Evolutionary conservation across 2,329 filamentous ascomycete species (phyloP).

Genomic region (Stachybotrys chlorohalonatus): DNA sequence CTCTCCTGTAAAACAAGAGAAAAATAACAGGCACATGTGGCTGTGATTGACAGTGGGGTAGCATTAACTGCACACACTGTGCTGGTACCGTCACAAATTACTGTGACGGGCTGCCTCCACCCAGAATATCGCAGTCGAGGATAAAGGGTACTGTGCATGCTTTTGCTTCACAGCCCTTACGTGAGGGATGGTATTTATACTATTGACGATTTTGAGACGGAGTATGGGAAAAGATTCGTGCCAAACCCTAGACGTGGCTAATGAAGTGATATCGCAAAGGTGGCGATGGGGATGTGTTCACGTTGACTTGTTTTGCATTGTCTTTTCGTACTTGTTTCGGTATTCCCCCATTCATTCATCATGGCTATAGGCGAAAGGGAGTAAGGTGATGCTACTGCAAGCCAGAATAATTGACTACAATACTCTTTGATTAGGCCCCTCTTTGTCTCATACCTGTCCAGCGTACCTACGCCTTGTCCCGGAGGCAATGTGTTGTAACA

Average conservation of each 20-base stretch:
- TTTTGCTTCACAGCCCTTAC: not conserved
- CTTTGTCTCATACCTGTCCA: not conserved
- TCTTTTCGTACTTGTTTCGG: not conserved
- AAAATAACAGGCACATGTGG: too few species aligned
- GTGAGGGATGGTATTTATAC: not conserved
- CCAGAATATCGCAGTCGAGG: too few species aligned
- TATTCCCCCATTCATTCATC: not conserved
- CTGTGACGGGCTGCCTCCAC: too few species aligned
- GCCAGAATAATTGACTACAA: not conserved
- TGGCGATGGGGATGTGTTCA: not conserved
- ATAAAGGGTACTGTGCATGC: not conserved
- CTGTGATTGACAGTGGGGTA: too few species aligned
- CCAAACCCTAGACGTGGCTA: not conserved
- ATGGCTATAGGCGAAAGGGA: not conserved
- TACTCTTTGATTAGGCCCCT: not conserved
- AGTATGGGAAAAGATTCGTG: not conserved
- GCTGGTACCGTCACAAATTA: too few species aligned
- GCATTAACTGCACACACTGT: too few species aligned
- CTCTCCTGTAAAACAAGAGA: slow-evolving; percentile 31
- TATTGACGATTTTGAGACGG: not conserved
- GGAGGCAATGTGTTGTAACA: too few species aligned
- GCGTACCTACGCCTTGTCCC: too few species aligned
- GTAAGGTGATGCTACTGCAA: not conserved
- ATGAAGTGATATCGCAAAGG: not conserved
- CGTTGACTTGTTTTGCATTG: not conserved